A percentile compares a stretch with the other conserved stretches of the same genome.
Evolutionary conservation across 169 alveolate genomes (phyloP).

Genomic region (Theileria parva): DNA sequence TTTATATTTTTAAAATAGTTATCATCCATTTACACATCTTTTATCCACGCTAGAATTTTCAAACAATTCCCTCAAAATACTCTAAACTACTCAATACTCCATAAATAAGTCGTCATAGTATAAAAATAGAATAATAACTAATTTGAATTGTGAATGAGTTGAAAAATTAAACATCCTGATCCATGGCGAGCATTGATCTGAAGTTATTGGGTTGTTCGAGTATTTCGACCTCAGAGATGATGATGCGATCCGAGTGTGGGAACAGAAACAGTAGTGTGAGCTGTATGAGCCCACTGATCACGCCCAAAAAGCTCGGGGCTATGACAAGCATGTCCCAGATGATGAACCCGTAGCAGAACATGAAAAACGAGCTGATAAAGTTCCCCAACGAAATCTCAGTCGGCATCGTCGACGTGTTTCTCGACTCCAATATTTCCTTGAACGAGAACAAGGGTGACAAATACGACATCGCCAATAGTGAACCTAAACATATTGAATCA

Average conservation of each 20-base stretch:
- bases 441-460: conserved; percentile 71
- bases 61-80: too few species aligned
- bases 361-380: conserved; percentile 69
- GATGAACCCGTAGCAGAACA: conserved; percentile 74
- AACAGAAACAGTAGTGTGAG: conserved; percentile 42
- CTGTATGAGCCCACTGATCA: conserved; percentile 53
- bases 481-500: conserved; percentile 20
- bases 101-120: neutral
- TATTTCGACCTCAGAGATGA: conserved; percentile 56
- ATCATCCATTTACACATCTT: too few species aligned
- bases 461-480: conserved; percentile 58
- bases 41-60: too few species aligned
- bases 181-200: conserved; percentile 38
- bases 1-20: too few species aligned
- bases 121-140: neutral
- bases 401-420: conserved; percentile 74
- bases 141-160: too few species aligned
- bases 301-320: conserved; percentile 71
- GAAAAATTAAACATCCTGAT: conserved; percentile 26
- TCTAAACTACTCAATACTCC: too few species aligned
- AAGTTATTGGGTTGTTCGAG: conserved; percentile 58
- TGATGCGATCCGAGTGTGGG: conserved; percentile 41
- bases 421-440: conserved; percentile 60
- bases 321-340: conserved; percentile 71
- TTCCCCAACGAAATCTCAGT: conserved; percentile 72